Conservation (phyloP, 169 alveolate genomes). For the Plasmodium vinckei region DNA sequence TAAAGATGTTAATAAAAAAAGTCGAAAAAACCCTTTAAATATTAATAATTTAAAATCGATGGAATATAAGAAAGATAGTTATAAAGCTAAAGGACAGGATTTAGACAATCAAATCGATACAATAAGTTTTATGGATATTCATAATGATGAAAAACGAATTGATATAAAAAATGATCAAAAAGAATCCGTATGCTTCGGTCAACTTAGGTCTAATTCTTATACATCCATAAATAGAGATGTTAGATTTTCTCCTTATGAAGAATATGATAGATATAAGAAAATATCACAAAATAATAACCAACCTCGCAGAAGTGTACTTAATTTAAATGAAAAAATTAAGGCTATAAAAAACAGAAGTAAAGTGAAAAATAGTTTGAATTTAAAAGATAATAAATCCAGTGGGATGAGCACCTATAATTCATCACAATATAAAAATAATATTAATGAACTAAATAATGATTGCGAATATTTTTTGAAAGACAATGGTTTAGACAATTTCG, state of each 20-base stretch:
- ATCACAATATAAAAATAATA: neutral
- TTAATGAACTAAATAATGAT: neutral
- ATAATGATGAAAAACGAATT: constrained; percentile 1
- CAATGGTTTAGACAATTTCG: too few relatives aligned
- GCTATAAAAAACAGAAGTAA: too few relatives aligned
- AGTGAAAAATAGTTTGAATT: neutral
- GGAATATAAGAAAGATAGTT: neutral
- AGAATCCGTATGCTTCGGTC: neutral
- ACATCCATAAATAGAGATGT: neutral
- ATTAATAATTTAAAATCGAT: constrained; percentile 24
- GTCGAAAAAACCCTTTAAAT: constrained; percentile 14
- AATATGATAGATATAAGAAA: too few relatives aligned
- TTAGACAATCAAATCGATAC: constrained; percentile 3
- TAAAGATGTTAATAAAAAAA: constrained; percentile 11
- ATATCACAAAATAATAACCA: too few relatives aligned
- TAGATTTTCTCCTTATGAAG: neutral
- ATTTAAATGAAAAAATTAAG: too few relatives aligned
- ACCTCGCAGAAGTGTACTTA: too few relatives aligned
- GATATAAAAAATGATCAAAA: constrained; percentile 8
- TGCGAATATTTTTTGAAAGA: neutral
- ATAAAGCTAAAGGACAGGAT: constrained; percentile 5
- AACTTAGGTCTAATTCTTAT: neutral
- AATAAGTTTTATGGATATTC: neutral
- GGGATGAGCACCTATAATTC: too few relatives aligned
- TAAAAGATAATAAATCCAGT: too few relatives aligned